These are phyloP conservation scores for Takakia lepidozioides DNA, from an alignment of 225 moss, liverwort and hornwort genomes.

Conservation along the genomic window DNA sequence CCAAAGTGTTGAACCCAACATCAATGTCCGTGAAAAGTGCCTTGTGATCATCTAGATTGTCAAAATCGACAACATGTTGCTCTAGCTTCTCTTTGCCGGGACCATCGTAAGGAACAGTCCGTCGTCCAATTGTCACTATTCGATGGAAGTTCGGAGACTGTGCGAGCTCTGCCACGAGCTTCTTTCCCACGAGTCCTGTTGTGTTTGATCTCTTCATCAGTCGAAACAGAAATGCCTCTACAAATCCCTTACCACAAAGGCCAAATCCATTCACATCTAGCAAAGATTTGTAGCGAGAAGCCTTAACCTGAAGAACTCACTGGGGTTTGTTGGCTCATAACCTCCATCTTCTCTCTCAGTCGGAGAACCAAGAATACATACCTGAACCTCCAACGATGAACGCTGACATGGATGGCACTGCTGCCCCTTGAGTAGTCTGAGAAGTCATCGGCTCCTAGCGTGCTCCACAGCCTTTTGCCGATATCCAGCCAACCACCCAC, in stretches of 20 bases:
- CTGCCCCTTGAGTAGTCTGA: constrained; percentile 24
- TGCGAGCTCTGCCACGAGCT: constrained; percentile 47
- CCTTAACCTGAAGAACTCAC: neutral
- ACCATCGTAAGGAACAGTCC: constrained; percentile 41
- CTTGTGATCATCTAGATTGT: constrained; percentile 41
- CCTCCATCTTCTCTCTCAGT: too few relatives aligned
- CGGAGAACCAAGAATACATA: constrained; percentile 6
- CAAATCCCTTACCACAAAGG: neutral
- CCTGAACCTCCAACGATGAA: constrained; percentile 52
- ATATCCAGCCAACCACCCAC: too few relatives aligned
- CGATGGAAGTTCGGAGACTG: constrained; percentile 32
- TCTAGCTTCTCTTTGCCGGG: constrained; percentile 56
- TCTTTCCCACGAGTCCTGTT: constrained; percentile 43
- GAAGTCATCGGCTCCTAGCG: constrained; percentile 17
- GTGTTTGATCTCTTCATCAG: neutral
- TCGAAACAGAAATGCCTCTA: neutral
- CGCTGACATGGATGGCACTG: constrained; percentile 26
- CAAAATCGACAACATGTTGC: constrained; percentile 53
- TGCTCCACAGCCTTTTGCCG: neutral
- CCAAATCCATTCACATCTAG: neutral
- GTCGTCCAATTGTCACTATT: constrained; percentile 36
- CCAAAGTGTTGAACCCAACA: constrained; percentile 50
- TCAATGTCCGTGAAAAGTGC: constrained; percentile 35
- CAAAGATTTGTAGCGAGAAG: too few relatives aligned
- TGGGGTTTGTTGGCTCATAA: too few relatives aligned